Conservation (phyloP, 2,329 filamentous ascomycete species). For the Ceratocystis destructans region DNA sequence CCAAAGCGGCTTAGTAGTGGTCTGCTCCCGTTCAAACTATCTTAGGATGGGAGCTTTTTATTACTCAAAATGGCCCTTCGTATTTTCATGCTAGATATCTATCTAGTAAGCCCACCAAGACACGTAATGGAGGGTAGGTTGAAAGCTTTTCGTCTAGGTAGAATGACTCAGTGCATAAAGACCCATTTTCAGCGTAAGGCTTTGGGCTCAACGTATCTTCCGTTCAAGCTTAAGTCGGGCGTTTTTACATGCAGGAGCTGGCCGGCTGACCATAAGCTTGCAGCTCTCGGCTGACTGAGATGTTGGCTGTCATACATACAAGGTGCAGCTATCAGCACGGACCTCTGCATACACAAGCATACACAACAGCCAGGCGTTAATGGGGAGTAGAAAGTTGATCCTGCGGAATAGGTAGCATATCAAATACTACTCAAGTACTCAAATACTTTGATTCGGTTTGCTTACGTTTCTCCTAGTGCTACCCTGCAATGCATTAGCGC, state of each 20-base stretch:
- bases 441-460: too few species aligned
- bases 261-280: neutral
- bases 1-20: neutral
- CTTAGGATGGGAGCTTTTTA: too few species aligned
- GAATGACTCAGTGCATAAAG: neutral
- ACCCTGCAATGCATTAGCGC: neutral
- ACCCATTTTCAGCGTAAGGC: too few species aligned
- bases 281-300: neutral
- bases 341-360: neutral
- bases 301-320: neutral
- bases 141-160: neutral
- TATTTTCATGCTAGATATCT: neutral
- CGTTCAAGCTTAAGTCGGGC: neutral
- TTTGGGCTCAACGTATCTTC: neutral
- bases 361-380: neutral
- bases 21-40: neutral
- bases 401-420: neutral
- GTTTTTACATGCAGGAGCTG: neutral
- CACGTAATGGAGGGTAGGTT: neutral
- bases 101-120: neutral
- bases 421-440: neutral
- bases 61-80: neutral
- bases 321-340: neutral
- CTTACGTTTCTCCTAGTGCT: neutral
- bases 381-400: too few species aligned